Evolutionary conservation across 2,329 filamentous ascomycete species (phyloP).

Genomic region (Aspergillus brunneoviolaceus): DNA sequence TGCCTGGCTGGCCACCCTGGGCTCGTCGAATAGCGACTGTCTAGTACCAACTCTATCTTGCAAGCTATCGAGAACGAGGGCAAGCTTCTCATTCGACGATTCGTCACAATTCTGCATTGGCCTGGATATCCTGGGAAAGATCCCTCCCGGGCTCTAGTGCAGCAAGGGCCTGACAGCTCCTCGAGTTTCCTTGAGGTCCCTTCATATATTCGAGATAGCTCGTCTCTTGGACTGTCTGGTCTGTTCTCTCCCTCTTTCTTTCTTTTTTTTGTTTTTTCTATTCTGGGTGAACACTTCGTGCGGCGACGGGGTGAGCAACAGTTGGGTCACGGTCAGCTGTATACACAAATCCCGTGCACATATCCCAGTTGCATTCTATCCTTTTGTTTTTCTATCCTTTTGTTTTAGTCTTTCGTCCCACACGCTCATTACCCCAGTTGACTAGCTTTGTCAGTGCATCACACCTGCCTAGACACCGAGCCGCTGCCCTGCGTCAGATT

Average conservation of each 20-base stretch:
- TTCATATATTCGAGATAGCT: conserved; percentile 20
- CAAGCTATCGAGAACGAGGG: conserved; percentile 24
- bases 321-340: conserved; percentile 13
- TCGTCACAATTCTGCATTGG: conserved; percentile 12
- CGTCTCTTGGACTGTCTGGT: conserved; percentile 1
- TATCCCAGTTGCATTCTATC: conserved; percentile 1
- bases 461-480: not conserved
- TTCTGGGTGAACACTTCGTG: not conserved
- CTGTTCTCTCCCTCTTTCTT: not conserved
- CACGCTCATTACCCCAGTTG: not conserved
- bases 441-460: not conserved
- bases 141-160: conserved; percentile 10
- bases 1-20: conserved; percentile 15
- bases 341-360: conserved; percentile 13
- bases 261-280: not conserved
- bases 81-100: conserved; percentile 17
- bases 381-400: not conserved
- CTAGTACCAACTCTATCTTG: conserved; percentile 25
- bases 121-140: conserved; percentile 12
- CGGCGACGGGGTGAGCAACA: not conserved
- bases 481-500: too few species aligned
- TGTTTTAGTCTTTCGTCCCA: not conserved
- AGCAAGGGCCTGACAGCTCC: conserved; percentile 23
- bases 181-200: conserved; percentile 13
- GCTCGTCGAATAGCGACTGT: conserved; percentile 14